Evolutionary conservation across 2,329 filamentous ascomycete genomes (phyloP).

Genomic region (Nemania abortiva): DNA sequence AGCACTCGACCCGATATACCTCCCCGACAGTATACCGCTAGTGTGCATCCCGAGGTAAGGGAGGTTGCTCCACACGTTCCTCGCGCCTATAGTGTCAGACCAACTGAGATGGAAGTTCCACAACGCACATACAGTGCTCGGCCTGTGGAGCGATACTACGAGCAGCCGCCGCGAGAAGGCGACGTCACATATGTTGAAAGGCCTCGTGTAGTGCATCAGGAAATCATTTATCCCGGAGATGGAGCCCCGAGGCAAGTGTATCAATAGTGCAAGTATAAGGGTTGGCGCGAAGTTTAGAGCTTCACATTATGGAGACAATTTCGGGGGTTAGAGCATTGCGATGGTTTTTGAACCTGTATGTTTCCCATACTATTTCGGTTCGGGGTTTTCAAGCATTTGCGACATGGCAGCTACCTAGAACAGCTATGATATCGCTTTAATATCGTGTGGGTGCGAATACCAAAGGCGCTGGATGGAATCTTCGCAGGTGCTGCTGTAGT

Average conservation of each 20-base stretch:
- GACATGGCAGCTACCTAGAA: neutral
- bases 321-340: slow-evolving; percentile 13
- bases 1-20: slow-evolving; percentile 58
- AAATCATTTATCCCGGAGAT: slow-evolving; percentile 60
- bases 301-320: slow-evolving; percentile 9
- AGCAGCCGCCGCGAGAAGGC: slow-evolving; percentile 53
- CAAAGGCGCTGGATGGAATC: neutral
- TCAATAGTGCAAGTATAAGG: slow-evolving; percentile 40
- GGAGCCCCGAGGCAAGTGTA: slow-evolving; percentile 51
- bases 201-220: slow-evolving; percentile 56
- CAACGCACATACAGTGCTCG: slow-evolving; percentile 58
- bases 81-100: slow-evolving; percentile 53
- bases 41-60: slow-evolving; percentile 55
- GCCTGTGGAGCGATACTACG: slow-evolving; percentile 59
- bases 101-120: slow-evolving; percentile 50
- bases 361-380: neutral
- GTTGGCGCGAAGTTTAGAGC: slow-evolving; percentile 13
- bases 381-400: neutral
- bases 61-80: slow-evolving; percentile 48
- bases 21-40: slow-evolving; percentile 62
- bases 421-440: slow-evolving; percentile 17
- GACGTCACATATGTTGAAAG: slow-evolving; percentile 61
- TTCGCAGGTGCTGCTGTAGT: neutral
- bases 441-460: neutral
- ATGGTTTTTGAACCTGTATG: slow-evolving; percentile 19